phyloP scores from a whole-genome alignment of 2,329 filamentous ascomycete species.

The Fusarium drepaniforme region DNA sequence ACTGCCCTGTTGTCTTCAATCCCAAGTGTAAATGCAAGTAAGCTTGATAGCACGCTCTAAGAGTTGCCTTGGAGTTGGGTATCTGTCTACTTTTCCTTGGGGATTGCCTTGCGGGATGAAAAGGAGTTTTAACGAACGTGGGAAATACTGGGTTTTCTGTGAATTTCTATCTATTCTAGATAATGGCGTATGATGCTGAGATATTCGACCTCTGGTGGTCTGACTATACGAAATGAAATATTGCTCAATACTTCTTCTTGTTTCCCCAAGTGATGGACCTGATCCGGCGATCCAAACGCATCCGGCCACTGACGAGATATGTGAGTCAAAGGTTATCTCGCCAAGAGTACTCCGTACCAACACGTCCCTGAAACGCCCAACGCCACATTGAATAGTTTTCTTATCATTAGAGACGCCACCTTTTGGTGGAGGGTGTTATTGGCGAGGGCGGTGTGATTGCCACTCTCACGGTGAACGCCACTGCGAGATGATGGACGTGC shows the following conservation, averaged over 20 bases:
- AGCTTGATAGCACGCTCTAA: background rate
- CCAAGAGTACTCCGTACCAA: background rate
- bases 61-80: background rate
- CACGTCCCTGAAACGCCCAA: background rate
- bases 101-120: background rate
- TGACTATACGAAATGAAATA: background rate
- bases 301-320: background rate
- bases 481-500: background rate
- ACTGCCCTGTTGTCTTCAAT: slow-evolving; percentile 36
- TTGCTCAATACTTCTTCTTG: background rate
- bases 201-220: background rate
- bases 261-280: background rate
- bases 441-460: background rate
- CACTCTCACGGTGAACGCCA: background rate
- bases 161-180: background rate
- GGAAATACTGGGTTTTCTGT: background rate
- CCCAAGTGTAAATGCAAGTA: slow-evolving; percentile 31
- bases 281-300: background rate
- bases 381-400: background rate
- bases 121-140: background rate
- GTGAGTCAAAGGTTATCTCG: background rate
- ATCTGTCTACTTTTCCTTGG: background rate
- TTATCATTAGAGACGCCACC: background rate
- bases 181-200: background rate
- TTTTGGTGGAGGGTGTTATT: background rate